phyloP scores from a whole-genome alignment of 257 asterid species.

The Ilex asprella region DNA sequence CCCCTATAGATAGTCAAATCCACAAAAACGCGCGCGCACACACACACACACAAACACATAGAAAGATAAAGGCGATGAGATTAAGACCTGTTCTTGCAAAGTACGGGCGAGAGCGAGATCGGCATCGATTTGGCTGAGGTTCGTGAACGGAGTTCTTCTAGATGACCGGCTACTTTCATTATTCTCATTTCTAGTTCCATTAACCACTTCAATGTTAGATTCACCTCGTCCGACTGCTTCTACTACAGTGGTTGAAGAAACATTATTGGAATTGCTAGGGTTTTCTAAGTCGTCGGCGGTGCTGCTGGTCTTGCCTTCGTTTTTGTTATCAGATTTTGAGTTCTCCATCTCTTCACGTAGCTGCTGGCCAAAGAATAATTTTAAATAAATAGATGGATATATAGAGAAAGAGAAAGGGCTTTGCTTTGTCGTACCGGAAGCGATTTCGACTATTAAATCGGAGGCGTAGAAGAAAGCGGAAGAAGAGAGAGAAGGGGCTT shows the following conservation, averaged over 20 bases:
- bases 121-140: constrained; percentile 86
- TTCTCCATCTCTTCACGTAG: neutral
- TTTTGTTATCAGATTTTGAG: neutral
- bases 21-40: neutral
- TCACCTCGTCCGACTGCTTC: neutral
- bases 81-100: constrained; percentile 79
- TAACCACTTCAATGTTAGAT: neutral
- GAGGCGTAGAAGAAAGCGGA: too few relatives aligned
- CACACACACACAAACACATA: constrained; percentile 2
- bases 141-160: constrained; percentile 63
- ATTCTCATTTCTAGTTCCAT: neutral
- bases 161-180: neutral
- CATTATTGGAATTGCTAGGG: neutral
- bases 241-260: neutral
- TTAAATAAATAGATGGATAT: too few relatives aligned
- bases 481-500: too few relatives aligned
- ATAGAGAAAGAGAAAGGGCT: too few relatives aligned
- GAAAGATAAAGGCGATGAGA: neutral
- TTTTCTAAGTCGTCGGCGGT: neutral
- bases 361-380: too few relatives aligned
- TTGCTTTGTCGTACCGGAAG: too few relatives aligned
- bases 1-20: neutral
- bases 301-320: neutral
- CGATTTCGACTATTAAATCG: too few relatives aligned
- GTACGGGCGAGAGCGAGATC: constrained; percentile 97